phyloP scores from a whole-genome alignment of 108 stramenopile species.

The Schizochytrium sp. region DNA sequence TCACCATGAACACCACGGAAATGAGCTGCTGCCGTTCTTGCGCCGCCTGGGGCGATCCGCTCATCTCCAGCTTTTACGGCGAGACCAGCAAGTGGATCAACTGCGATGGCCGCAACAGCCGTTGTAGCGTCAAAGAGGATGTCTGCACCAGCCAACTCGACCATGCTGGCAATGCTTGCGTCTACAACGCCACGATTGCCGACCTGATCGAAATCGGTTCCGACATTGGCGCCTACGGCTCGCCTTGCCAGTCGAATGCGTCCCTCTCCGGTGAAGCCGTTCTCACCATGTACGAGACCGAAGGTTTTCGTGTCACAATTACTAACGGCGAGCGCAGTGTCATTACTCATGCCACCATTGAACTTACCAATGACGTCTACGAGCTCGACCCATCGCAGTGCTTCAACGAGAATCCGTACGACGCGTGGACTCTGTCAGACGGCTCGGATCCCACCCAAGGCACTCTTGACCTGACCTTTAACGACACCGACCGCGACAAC shows the following conservation, averaged over 20 bases:
- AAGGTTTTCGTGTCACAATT: neutral
- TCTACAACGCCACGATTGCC: neutral
- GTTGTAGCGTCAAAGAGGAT: neutral
- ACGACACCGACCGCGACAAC: neutral
- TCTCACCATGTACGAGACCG: neutral
- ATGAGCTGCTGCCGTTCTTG: neutral
- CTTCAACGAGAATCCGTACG: neutral
- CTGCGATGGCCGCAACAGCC: neutral
- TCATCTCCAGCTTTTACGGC: neutral
- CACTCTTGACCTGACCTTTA: neutral
- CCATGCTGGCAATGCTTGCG: constrained; percentile 9
- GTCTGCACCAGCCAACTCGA: neutral
- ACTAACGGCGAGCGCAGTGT: constrained; percentile 2
- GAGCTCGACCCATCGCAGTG: neutral
- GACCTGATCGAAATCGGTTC: neutral
- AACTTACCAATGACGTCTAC: neutral
- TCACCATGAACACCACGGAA: neutral
- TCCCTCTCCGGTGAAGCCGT: neutral
- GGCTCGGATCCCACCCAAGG: no score
- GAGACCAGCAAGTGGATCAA: neutral
- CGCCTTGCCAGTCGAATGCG: neutral
- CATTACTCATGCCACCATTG: neutral
- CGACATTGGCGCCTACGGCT: neutral
- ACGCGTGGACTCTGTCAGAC: neutral
- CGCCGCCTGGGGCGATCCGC: neutral